These are phyloP conservation scores for Calonectria henricotiae DNA, from an alignment of 2,329 filamentous ascomycete genomes.

Conservation along the genomic window DNA sequence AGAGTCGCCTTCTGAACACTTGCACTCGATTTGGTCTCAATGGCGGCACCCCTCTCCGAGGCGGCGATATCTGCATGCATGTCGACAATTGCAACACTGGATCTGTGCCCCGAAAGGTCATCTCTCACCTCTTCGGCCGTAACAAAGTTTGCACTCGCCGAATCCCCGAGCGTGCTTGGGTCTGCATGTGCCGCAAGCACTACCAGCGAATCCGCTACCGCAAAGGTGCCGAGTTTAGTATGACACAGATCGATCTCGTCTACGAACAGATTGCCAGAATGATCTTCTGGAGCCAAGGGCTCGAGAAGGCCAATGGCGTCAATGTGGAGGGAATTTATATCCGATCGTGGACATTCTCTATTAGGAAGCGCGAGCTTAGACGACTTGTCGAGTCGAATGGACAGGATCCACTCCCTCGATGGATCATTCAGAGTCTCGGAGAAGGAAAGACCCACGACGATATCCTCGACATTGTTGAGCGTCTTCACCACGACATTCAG, in stretches of 20 bases:
- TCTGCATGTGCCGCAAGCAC: conserved; percentile 85
- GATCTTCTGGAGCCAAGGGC: conserved; percentile 74
- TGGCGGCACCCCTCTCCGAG: conserved; percentile 43
- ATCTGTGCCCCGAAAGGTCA: conserved; percentile 79
- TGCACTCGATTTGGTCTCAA: conserved; percentile 42
- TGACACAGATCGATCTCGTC: conserved; percentile 77
- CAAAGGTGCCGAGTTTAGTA: conserved; percentile 74
- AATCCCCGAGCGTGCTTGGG: conserved; percentile 81
- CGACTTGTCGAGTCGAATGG: conserved; percentile 62
- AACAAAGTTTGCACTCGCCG: conserved; percentile 84
- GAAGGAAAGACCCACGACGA: conserved; percentile 66
- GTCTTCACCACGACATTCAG: conserved; percentile 65
- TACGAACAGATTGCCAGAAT: conserved; percentile 75
- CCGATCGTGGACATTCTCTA: conserved; percentile 72
- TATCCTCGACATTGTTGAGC: conserved; percentile 66
- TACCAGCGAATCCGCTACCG: conserved; percentile 85
- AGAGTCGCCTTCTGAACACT: conserved; percentile 46
- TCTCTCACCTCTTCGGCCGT: conserved; percentile 86
- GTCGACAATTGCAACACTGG: conserved; percentile 73
- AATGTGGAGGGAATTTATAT: conserved; percentile 56
- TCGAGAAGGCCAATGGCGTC: conserved; percentile 55
- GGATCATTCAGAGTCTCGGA: conserved; percentile 66
- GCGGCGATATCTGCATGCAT: conserved; percentile 68
- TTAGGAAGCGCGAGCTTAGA: conserved; percentile 77
- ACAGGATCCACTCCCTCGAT: conserved; percentile 55